Conservation (phyloP, 164 flowering plant genomes). For the Taxillus chinensis region DNA sequence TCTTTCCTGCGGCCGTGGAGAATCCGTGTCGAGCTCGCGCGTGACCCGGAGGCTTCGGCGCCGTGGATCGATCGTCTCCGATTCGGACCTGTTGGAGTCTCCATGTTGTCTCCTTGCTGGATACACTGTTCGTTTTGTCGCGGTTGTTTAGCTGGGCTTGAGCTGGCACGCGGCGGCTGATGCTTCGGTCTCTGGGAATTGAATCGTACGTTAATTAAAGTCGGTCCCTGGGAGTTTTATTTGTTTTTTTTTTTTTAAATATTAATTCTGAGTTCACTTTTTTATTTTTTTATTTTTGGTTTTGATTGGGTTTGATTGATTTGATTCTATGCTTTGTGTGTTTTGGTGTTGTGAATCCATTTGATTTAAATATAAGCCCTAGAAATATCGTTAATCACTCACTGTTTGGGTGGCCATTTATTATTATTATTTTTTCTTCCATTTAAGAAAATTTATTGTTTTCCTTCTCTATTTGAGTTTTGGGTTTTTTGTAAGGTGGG, state of each 20-base stretch:
- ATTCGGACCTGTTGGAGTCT: not conserved
- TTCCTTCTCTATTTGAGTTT: no score
- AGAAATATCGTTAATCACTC: no score
- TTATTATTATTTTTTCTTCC: no score
- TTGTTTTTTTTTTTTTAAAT: not conserved
- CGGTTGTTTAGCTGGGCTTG: constrained; percentile 7
- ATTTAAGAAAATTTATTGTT: no score
- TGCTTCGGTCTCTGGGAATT: constrained; percentile 7
- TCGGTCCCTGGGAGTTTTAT: constrained; percentile 5
- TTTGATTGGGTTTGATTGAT: not conserved
- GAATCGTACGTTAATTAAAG: constrained; percentile 10
- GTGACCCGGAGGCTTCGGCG: not conserved
- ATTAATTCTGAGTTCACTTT: not conserved
- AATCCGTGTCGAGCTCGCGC: constrained; percentile 3
- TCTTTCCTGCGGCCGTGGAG: constrained; percentile 15
- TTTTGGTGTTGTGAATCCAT: no score
- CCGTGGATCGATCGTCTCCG: not conserved
- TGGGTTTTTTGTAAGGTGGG: no score
- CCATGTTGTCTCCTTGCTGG: not conserved
- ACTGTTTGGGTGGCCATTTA: no score
- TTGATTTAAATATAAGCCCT: no score
- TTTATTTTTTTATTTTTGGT: not conserved
- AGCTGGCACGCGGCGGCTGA: not conserved
- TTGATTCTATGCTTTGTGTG: no score
- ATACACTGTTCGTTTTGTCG: no score